Evolutionary conservation across 306 rosid genomes (phyloP), one percentile per base, ranked within the genome.

Genomic region (Medicago lupulina): DNA sequence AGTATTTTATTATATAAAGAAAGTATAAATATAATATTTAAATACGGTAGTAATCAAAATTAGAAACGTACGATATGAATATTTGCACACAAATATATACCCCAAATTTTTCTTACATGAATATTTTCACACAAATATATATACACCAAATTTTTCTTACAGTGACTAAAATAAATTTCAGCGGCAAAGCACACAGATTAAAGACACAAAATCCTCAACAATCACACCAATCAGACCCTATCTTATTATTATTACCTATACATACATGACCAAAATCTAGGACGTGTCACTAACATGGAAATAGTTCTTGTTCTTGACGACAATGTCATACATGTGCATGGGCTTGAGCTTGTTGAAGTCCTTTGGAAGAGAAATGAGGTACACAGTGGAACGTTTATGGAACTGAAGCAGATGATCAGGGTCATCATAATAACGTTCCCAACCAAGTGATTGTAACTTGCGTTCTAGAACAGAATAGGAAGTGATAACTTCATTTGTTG

Each of bases 321-420:
- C 99, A 55, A 96, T 89, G 80, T 96, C 99, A 40, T 80, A 96
- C 99, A 96, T 96, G 76, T 92, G 98, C 91, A 92, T 86, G 88
- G 96, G 83, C 86, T 85, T 96, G 84, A 96, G 85, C 82, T 61
- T 87, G 86, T 38, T 77, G 83, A 96, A 96, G 43, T 96, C 99
- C 40, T 64, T 88, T 0, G 98, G 99, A 16, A 96, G 93, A 9
- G 99, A 92, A 76, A 96, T 92, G 39, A 96, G 93, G 75, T 96
- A 87, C 8, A 89, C 87, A 5, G 98, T 90, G 60, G 89, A 85
- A 41, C 87, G 82, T 81, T 90, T 96, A 81, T 96, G 99, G 84
- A 85, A 96, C 83, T 92, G 99, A 36, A 92, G 89, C 1, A 92
- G 84, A 44, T 96, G 83, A 54, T 96, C 93, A 0, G 98, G 97